Percentiles rank a stretch among this genome's conserved stretches.
These are phyloP conservation scores for Talaromyces verruculosus DNA, from an alignment of 2,329 filamentous ascomycete genomes.

Conservation along the genomic window DNA sequence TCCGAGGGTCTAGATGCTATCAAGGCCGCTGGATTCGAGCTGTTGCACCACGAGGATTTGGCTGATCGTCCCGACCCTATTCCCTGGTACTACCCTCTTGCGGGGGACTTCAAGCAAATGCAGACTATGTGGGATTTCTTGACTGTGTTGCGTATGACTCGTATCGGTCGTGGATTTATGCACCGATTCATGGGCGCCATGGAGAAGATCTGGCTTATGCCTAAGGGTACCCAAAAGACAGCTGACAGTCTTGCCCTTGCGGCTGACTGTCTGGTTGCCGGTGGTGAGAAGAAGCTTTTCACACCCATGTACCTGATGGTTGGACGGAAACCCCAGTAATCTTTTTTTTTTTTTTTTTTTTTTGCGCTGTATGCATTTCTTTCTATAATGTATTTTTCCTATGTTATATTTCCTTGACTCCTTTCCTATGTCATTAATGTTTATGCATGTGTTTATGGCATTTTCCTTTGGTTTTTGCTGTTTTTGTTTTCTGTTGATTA, in stretches of 20 bases:
- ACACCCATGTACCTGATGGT: constrained; percentile 99
- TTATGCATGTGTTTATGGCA: constrained; percentile 14
- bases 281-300: constrained; percentile 86
- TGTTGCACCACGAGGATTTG: constrained; percentile 82
- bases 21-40: constrained; percentile 80
- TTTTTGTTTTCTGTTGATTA: constrained; percentile 1
- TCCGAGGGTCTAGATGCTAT: constrained; percentile 80
- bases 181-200: constrained; percentile 75
- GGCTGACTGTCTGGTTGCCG: constrained; percentile 81
- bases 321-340: constrained; percentile 71
- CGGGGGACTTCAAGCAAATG: constrained; percentile 81
- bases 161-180: constrained; percentile 70
- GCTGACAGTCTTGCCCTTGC: constrained; percentile 81
- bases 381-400: constrained; percentile 18
- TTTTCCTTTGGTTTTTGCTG: neutral
- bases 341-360: neutral
- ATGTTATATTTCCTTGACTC: neutral
- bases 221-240: constrained; percentile 88
- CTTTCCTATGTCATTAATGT: constrained; percentile 16
- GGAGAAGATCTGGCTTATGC: constrained; percentile 73
- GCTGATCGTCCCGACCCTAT: constrained; percentile 71
- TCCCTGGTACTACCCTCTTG: constrained; percentile 93
- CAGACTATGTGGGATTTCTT: constrained; percentile 75
- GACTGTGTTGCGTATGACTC: constrained; percentile 86
- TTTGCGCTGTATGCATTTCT: neutral